These are phyloP conservation scores for Metroxylon sagu DNA, from an alignment of 176 grass and related monocot genomes.

Conservation along the genomic window DNA sequence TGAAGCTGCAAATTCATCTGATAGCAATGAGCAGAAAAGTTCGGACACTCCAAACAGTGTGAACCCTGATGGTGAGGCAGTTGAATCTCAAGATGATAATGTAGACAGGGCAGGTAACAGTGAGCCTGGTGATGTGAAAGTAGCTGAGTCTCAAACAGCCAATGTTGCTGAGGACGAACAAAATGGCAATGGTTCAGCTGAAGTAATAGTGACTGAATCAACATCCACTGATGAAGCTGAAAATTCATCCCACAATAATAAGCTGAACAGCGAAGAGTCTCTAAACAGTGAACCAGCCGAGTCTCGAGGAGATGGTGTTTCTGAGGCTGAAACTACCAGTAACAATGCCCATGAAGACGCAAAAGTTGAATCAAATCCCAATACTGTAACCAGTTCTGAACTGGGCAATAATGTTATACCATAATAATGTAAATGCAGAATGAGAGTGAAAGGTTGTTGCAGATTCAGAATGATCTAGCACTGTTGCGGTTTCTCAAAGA, in stretches of 20 bases:
- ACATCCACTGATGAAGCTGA: constrained; percentile 18
- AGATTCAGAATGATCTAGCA: no score
- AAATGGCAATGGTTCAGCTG: constrained; percentile 20
- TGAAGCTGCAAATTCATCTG: no score
- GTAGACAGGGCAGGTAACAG: no score
- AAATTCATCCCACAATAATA: constrained; percentile 21
- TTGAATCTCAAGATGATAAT: no score
- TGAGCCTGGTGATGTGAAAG: no score
- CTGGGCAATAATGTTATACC: not conserved
- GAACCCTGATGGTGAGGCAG: no score
- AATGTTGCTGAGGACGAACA: not conserved
- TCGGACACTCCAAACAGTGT: no score
- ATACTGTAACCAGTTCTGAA: not conserved
- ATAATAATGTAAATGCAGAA: no score
- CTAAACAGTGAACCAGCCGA: constrained; percentile 24
- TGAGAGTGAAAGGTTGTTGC: no score
- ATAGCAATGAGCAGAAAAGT: no score
- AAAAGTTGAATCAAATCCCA: not conserved
- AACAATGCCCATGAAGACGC: constrained; percentile 23
- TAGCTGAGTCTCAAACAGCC: no score
- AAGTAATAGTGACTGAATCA: constrained; percentile 21
- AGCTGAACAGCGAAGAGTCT: not conserved
- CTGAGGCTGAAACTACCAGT: constrained; percentile 20
- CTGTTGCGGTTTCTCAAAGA: no score
- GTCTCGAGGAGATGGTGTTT: constrained; percentile 11